Conservation (phyloP, 345 rosid genomes). For the Raphanus sativus region DNA sequence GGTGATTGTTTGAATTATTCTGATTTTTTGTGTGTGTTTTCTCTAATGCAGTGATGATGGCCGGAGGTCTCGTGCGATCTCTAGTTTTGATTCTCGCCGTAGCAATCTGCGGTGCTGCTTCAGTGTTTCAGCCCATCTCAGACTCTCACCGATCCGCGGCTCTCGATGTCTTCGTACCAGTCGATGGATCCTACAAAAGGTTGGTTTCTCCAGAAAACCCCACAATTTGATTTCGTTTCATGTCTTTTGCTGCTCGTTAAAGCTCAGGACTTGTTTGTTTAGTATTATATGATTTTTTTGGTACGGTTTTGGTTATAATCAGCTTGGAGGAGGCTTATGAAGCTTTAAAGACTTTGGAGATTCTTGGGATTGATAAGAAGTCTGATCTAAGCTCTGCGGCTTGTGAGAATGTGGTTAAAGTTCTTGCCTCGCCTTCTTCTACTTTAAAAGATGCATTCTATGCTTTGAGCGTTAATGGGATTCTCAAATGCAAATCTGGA, state of each 20-base stretch:
- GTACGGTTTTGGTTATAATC: neutral
- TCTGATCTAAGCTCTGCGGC: constrained; percentile 48
- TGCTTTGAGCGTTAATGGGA: constrained; percentile 68
- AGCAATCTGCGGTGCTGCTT: constrained; percentile 57
- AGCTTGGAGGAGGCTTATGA: constrained; percentile 82
- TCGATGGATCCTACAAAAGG: constrained; percentile 74
- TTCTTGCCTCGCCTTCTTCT: constrained; percentile 59
- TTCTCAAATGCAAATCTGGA: constrained; percentile 55
- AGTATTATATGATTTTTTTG: neutral
- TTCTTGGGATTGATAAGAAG: constrained; percentile 64
- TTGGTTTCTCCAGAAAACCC: constrained; percentile 9
- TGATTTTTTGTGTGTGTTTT: neutral
- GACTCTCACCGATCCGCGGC: constrained; percentile 96
- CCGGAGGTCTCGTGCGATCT: constrained; percentile 44
- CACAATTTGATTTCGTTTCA: constrained; percentile 2
- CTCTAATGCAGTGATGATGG: constrained; percentile 58
- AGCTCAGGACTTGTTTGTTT: constrained; percentile 2
- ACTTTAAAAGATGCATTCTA: constrained; percentile 60
- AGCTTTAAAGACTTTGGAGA: constrained; percentile 72
- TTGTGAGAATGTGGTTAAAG: constrained; percentile 53
- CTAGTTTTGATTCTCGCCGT: constrained; percentile 44
- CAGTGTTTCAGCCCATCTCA: constrained; percentile 73
- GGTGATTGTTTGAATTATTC: constrained; percentile 16
- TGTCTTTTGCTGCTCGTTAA: neutral
- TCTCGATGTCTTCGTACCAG: constrained; percentile 57